phyloP scores from a whole-genome alignment of 2,329 filamentous ascomycete species.

The Didymella segeticola region DNA sequence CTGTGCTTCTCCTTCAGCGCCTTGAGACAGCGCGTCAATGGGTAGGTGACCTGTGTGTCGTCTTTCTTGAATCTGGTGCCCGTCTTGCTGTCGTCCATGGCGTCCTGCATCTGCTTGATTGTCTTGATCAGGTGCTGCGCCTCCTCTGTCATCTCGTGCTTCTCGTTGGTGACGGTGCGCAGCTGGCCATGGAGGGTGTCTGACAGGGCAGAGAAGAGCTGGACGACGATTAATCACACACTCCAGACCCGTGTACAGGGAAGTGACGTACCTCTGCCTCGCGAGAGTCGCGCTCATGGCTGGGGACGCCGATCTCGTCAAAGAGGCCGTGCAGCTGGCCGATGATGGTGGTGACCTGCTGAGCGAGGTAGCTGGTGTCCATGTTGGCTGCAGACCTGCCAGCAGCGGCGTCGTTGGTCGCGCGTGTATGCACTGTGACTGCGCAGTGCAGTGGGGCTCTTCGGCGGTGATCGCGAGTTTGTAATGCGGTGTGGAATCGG shows the following conservation, averaged over 20 bases:
- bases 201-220: slow-evolving; percentile 92
- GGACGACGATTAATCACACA: slow-evolving; percentile 21
- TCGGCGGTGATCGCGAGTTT: slow-evolving; percentile 32
- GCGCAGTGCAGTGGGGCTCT: slow-evolving; percentile 27
- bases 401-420: slow-evolving; percentile 39
- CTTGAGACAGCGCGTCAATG: slow-evolving; percentile 80
- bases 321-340: slow-evolving; percentile 92
- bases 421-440: slow-evolving; percentile 45
- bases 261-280: slow-evolving; percentile 76
- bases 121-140: slow-evolving; percentile 82
- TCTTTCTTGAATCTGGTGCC: slow-evolving; percentile 72
- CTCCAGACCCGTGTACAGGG: neutral
- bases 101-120: slow-evolving; percentile 93
- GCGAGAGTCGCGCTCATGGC: slow-evolving; percentile 86
- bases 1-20: slow-evolving; percentile 84
- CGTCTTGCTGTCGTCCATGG: slow-evolving; percentile 77
- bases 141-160: slow-evolving; percentile 88
- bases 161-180: slow-evolving; percentile 82
- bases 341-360: slow-evolving; percentile 95
- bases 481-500: slow-evolving; percentile 10
- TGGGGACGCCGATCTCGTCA: slow-evolving; percentile 95
- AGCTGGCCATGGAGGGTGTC: slow-evolving; percentile 92
- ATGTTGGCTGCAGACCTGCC: slow-evolving; percentile 59
- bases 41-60: slow-evolving; percentile 79
- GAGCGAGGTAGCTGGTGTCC: slow-evolving; percentile 90